Percentiles rank a stretch among this genome's conserved stretches.
Evolutionary conservation across 805 yeast species (phyloP).

Genomic region (Dipodascus geniculatus): DNA sequence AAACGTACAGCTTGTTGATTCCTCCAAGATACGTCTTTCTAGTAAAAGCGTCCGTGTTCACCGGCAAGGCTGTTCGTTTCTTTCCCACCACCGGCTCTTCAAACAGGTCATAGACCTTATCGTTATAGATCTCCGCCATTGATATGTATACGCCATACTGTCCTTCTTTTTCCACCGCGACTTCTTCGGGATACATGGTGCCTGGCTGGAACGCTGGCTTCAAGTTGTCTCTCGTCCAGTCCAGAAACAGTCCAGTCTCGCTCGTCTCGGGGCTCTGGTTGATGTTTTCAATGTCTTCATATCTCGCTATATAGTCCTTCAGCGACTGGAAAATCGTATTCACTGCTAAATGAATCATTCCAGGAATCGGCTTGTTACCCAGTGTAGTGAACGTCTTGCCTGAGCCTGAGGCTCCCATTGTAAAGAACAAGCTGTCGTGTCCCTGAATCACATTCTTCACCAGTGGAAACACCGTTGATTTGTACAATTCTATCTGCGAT

Average conservation of each 20-base stretch:
- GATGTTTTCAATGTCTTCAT: constrained; percentile 13
- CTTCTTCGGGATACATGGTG: constrained; percentile 6
- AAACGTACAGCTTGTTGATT: constrained; percentile 30
- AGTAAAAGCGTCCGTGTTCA: constrained; percentile 31
- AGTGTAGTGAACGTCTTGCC: constrained; percentile 31
- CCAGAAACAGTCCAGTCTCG: constrained; percentile 15
- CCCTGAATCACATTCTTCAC: constrained; percentile 23
- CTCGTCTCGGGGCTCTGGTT: constrained; percentile 9
- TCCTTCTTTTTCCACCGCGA: constrained; percentile 2
- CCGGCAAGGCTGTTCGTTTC: constrained; percentile 14
- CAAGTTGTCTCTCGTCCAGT: constrained; percentile 11
- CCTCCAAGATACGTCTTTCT: constrained; percentile 35
- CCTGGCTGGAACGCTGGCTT: constrained; percentile 1
- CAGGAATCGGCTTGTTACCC: constrained; percentile 24
- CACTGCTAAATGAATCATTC: constrained; percentile 27
- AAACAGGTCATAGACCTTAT: constrained; percentile 31
- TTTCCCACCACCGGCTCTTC: constrained; percentile 9
- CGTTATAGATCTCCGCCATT: constrained; percentile 42
- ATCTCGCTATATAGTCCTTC: constrained; percentile 14
- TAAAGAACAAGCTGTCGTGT: constrained; percentile 33
- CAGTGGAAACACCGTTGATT: constrained; percentile 24
- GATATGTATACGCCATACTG: constrained; percentile 35
- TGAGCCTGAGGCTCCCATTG: constrained; percentile 43
- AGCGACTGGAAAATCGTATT: constrained; percentile 26
- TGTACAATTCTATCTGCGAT: constrained; percentile 29